Conservation (phyloP, 2,329 filamentous ascomycete species). For the Ilyonectria robusta region DNA sequence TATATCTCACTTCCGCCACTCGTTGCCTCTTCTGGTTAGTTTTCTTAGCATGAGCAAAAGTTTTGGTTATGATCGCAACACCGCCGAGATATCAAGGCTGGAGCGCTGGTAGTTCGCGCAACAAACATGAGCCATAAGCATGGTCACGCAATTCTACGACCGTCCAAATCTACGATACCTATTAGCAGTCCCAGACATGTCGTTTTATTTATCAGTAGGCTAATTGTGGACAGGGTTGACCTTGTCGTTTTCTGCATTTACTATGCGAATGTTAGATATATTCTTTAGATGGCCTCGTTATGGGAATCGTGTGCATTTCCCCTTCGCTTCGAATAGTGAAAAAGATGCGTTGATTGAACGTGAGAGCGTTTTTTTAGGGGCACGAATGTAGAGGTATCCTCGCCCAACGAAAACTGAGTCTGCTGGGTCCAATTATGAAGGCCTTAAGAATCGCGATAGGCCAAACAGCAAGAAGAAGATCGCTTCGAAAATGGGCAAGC, state of each 20-base stretch:
- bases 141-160: slow-evolving; percentile 18
- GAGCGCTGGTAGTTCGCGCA: slow-evolving; percentile 88
- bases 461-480: too few species aligned
- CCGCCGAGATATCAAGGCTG: slow-evolving; percentile 88
- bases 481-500: too few species aligned
- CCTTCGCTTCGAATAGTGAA: slow-evolving; percentile 9
- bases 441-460: too few species aligned
- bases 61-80: slow-evolving; percentile 84
- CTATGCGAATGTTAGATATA: slow-evolving; percentile 14
- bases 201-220: slow-evolving; percentile 2
- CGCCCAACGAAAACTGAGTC: too few species aligned
- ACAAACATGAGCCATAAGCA: slow-evolving; percentile 84
- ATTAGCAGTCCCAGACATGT: slow-evolving; percentile 13
- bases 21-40: slow-evolving; percentile 92
- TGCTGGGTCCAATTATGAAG: too few species aligned
- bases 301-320: slow-evolving; percentile 12
- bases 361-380: too few species aligned
- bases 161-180: background rate
- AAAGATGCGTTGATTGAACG: too few species aligned
- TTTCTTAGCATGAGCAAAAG: slow-evolving; percentile 91
- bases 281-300: slow-evolving; percentile 15
- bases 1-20: slow-evolving; percentile 70
- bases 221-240: slow-evolving; percentile 1
- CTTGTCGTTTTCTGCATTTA: slow-evolving; percentile 23
- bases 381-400: too few species aligned